A percentile compares a stretch with the other conserved stretches of the same genome.
phyloP scores from a whole-genome alignment of 257 asterid genomes.

The Verbena officinalis region DNA sequence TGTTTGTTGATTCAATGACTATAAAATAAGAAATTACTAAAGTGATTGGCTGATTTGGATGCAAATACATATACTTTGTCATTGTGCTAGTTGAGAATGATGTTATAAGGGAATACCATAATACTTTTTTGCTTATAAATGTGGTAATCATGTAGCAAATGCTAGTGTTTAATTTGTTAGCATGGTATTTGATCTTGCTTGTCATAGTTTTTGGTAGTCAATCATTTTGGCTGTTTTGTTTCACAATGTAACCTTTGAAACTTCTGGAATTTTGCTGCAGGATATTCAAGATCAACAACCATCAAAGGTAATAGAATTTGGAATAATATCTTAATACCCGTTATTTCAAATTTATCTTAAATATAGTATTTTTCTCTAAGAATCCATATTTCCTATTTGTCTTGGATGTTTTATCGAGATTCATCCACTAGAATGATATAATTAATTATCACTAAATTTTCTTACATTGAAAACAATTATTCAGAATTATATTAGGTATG shows the following conservation, averaged over 20 bases:
- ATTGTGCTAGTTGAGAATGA: no score
- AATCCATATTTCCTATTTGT: neutral
- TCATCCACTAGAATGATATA: neutral
- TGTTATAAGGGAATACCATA: no score
- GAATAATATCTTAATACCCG: neutral
- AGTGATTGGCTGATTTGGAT: neutral
- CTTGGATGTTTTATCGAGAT: no score
- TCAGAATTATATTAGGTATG: conserved; percentile 59
- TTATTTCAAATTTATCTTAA: neutral
- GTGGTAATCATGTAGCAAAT: conserved; percentile 4
- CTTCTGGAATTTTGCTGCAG: conserved; percentile 47
- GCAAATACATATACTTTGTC: no score
- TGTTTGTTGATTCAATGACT: neutral
- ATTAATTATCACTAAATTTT: conserved; percentile 7
- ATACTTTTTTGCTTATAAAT: conserved; percentile 3
- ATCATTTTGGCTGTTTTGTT: conserved; percentile 10
- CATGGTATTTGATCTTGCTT: conserved; percentile 13
- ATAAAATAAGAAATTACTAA: no score
- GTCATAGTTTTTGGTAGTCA: conserved; percentile 5
- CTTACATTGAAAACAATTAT: conserved; percentile 26
- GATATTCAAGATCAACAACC: conserved; percentile 47
- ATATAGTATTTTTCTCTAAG: conserved; percentile 3
- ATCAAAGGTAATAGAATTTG: conserved; percentile 49
- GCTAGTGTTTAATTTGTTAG: neutral
- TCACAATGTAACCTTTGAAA: conserved; percentile 18